Evolutionary conservation across 306 rosid genomes (phyloP).

Genomic region (Cercis canadensis): DNA sequence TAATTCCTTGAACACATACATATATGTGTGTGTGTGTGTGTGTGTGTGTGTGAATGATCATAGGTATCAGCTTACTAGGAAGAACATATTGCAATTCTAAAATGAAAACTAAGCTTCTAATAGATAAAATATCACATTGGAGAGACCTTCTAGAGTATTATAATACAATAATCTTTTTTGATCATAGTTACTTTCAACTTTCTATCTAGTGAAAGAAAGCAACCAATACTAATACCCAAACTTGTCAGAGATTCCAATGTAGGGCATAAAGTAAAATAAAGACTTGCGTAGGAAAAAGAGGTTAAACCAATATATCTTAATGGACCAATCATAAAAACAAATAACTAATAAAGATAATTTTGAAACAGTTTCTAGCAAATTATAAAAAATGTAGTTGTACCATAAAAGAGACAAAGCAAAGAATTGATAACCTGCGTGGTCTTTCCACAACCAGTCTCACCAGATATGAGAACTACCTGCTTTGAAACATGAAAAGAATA

Average conservation of each 20-base stretch:
- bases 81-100: too few relatives aligned
- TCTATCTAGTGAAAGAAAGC: neutral
- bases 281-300: neutral
- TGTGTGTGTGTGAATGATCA: too few relatives aligned
- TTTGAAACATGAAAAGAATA: slow-evolving; percentile 42
- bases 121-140: neutral
- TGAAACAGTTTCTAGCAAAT: slow-evolving; percentile 35
- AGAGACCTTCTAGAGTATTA: neutral
- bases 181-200: neutral
- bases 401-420: slow-evolving; percentile 51
- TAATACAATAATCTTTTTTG: neutral
- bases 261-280: slow-evolving; percentile 21
- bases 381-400: slow-evolving; percentile 40
- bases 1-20: too few relatives aligned
- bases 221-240: neutral
- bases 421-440: slow-evolving; percentile 88
- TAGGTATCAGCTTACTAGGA: too few relatives aligned
- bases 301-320: slow-evolving; percentile 11
- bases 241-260: neutral
- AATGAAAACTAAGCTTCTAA: slow-evolving; percentile 9
- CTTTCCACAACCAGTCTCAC: slow-evolving; percentile 99
- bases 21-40: neutral
- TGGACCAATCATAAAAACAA: slow-evolving; percentile 19
- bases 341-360: slow-evolving; percentile 12
- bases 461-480: slow-evolving; percentile 93